Conservation (phyloP, 805 yeast genomes). For the Kodamaea jinghongensis region DNA sequence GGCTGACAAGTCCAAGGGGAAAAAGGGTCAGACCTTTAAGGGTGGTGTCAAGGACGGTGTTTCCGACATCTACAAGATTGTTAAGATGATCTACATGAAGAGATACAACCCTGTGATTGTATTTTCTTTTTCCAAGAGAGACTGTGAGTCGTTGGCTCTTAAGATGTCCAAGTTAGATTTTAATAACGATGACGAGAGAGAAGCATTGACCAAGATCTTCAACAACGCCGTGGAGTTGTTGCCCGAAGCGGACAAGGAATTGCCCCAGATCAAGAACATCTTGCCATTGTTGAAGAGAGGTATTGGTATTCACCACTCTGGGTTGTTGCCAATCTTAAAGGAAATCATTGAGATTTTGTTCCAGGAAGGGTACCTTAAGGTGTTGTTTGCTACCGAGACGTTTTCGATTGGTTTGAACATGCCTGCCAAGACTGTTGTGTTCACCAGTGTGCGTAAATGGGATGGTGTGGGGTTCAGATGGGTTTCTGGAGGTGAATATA, state of each 20-base stretch:
- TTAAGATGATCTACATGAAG: conserved; percentile 96
- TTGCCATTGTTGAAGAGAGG: conserved; percentile 89
- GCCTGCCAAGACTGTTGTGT: conserved; percentile 99
- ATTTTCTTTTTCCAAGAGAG: conserved; percentile 95
- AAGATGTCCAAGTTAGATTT: conserved; percentile 96
- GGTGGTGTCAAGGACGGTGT: conserved; percentile 77
- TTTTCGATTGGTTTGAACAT: conserved; percentile 96
- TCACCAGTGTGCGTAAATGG: conserved; percentile 97
- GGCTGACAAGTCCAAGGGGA: conserved; percentile 56
- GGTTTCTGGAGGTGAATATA: conserved; percentile 99
- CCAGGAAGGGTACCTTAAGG: conserved; percentile 95
- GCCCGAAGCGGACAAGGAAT: conserved; percentile 86
- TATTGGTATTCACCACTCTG: conserved; percentile 98
- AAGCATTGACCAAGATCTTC: conserved; percentile 84
- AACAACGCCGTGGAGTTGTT: conserved; percentile 83
- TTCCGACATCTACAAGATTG: conserved; percentile 93
- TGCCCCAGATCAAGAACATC: conserved; percentile 92
- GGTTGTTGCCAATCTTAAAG: conserved; percentile 86
- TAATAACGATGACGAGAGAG: conserved; percentile 91
- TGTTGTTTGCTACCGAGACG: conserved; percentile 95
- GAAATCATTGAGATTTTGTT: conserved; percentile 94
- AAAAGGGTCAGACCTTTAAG: conserved; percentile 77
- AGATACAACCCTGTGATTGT: conserved; percentile 97
- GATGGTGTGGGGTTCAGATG: conserved; percentile 97
- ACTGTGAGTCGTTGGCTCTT: conserved; percentile 90